Base-by-base conservation (phyloP, 129 eudicot species). In the Ambrosia trifida region DNA sequence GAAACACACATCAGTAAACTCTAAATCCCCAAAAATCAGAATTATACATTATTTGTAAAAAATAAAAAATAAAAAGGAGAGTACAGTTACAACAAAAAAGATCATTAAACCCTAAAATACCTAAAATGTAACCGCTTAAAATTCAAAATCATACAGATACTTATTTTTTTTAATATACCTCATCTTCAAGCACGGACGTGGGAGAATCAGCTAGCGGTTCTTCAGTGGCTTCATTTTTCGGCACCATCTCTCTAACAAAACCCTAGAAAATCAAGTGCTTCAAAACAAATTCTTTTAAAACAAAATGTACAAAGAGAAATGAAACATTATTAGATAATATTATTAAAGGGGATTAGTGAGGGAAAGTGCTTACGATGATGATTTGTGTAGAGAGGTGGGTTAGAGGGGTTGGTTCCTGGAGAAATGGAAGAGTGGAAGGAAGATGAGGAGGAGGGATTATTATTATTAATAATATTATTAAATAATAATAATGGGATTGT, bases 161-260 rank as follows among this genome's bases (percentile, higher is more conserved):
- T n/a, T n/a, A n/a, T n/a, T n/a, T n/a, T n/a, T n/a, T n/a, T n/a
- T n/a, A n/a, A n/a, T n/a, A n/a, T n/a, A n/a, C 98, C 91, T 94
- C 98, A 7, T 94, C 98, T 80, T 83, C 87, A 60, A 94, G 98
- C 49, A 94, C 98, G 28, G 98, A 94, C 18, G 93, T 89, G 36
- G 98, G 98, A 38, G 98, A 94, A 57, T 94, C 98, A 6, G 79
- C 91, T 2, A 75, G 52, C 4, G 83, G 74, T 52, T 84, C 96
- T 38, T 71, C 79, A 77, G 74, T 72, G 57, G 76, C 81, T 68
- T 69, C 91, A 33, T 59, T 72, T 64, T 71, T 84, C 1, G 81
- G 91, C 82, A 60, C 87, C 96, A 87, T 86, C 57, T 69, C 75
- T 60, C 50, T 7, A 38, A 43, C 82, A 72, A 76, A 69, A 56